These are phyloP conservation scores for Paramecium primaurelia DNA, from an alignment of 73 alveolate genomes.

Conservation along the genomic window DNA sequence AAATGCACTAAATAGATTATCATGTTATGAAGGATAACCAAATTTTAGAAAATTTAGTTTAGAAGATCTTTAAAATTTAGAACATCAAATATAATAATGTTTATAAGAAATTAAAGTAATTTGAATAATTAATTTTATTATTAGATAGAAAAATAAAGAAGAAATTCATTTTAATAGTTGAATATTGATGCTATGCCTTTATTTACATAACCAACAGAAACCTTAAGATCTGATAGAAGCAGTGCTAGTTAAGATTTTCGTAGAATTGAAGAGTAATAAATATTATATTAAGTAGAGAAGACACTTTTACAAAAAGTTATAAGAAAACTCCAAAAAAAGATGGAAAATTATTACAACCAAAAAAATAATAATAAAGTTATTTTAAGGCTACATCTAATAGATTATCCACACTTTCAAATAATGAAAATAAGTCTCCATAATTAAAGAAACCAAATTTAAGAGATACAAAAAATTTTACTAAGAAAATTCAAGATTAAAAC, in stretches of 20 bases:
- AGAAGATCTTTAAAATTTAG: neutral
- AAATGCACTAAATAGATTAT: neutral
- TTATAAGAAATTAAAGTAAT: neutral
- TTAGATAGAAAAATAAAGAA: neutral
- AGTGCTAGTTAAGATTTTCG: neutral
- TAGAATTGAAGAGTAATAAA: neutral
- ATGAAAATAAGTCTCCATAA: neutral
- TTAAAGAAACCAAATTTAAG: neutral
- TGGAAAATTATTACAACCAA: neutral
- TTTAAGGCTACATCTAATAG: neutral
- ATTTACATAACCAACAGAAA: neutral
- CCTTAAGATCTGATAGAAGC: slow-evolving; percentile 23
- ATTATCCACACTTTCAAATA: neutral
- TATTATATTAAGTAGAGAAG: neutral
- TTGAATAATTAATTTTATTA: neutral
- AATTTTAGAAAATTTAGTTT: neutral
- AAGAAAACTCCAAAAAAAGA: neutral
- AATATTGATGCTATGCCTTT: neutral
- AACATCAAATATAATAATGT: neutral
- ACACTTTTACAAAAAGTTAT: neutral
- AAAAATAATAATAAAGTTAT: neutral
- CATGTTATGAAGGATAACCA: slow-evolving; percentile 11
- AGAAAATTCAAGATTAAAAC: neutral
- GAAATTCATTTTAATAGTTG: neutral
- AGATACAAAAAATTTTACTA: neutral